Percentiles rank a stretch among this genome's conserved stretches.
Conservation (phyloP, 352 stramenopile genomes). For the Thalassiosira hispida region DNA sequence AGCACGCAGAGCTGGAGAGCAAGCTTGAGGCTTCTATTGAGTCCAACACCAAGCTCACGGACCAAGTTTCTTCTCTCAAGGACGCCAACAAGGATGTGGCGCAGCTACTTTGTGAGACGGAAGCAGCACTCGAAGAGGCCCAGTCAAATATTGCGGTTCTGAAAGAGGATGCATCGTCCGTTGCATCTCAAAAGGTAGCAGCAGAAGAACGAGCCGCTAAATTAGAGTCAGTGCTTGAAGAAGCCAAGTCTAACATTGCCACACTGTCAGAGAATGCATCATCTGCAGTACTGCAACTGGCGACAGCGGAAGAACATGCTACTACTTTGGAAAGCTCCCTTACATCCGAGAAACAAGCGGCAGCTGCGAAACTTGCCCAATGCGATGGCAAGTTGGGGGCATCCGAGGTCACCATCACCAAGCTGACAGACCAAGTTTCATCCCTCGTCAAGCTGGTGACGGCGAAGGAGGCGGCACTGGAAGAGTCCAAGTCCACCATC, state of each 20-base stretch:
- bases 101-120: not conserved
- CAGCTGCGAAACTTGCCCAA: not conserved
- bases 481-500: not conserved
- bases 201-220: too few relatives aligned
- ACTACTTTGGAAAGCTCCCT: conserved; percentile 4
- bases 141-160: too few relatives aligned
- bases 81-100: not conserved
- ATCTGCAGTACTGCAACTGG: not conserved
- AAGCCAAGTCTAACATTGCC: not conserved
- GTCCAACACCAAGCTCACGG: not conserved
- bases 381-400: not conserved
- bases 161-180: too few relatives aligned
- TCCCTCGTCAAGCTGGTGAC: conserved; percentile 3
- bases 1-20: not conserved
- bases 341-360: not conserved
- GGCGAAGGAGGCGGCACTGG: conserved; percentile 7
- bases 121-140: not conserved
- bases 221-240: not conserved
- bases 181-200: too few relatives aligned
- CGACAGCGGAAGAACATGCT: not conserved
- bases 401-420: not conserved
- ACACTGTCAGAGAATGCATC: not conserved
- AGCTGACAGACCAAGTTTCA: conserved; percentile 9
- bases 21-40: not conserved
- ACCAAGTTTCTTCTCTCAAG: not conserved